Base-by-base conservation (phyloP, 2,329 filamentous ascomycete genomes). In the Annulohypoxylon truncatum region DNA sequence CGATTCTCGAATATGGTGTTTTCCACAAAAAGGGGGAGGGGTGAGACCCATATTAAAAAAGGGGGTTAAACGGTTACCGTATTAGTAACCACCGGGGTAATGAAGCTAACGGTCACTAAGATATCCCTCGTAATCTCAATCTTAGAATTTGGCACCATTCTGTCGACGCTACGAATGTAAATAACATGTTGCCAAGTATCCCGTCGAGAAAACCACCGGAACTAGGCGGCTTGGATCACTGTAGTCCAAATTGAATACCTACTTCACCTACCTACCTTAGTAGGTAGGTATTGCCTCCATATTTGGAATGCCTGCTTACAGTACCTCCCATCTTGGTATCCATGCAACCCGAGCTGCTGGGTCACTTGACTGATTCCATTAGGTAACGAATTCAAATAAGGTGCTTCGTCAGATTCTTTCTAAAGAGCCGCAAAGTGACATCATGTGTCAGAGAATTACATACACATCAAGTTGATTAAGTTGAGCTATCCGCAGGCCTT, bases 381-480 rank as follows among this genome's bases (percentile, higher is more conserved):
- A 64, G 38, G 48, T 64, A 63, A 63, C 38, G 48, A 15, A 24
- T 40, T 57, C 31, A 29, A 48, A 20, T 22, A 15, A 57, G 31
- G 24, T 24, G 13, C 53, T n/a, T 48, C 2, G 22, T 26, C 10
- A 13, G 26, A 13, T 47, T 18, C 26, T 48, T 18, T 20, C 4
- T 28, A 28, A 46, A 53, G 61, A 64, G 61, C 61, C 61, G 54
- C 61, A 64, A 64, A 40, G 40, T 58, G 31, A 58, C 61, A 52
- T 64, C 54, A 54, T 15, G 22, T 29, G 20, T 40, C 42, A 28
- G 20, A 33, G 31, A 26, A 26, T 15, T 50, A 28, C 12, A 47
- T 15, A 28, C 12, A 47, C 8, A 46, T 33, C 26, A 33, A 9
- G 28, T 10, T 18, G 24, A 46, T 31, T 50, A 50, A 29, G 7